Percentiles rank a stretch among this genome's conserved stretches.
Conservation (phyloP, 208 protist species). For the Trypanosoma rangeli region DNA sequence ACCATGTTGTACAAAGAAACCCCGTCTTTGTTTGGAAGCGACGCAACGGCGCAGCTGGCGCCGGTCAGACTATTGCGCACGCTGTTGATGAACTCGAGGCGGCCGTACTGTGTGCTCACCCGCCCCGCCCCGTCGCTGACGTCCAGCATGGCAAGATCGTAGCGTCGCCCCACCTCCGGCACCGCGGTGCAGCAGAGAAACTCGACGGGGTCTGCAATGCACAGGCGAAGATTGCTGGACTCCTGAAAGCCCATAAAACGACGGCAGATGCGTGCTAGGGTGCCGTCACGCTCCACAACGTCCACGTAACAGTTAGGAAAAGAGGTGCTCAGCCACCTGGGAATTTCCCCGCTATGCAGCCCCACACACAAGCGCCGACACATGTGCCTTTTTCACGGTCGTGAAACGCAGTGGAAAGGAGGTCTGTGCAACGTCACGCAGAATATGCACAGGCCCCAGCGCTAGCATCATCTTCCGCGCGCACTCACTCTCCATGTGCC, state of each 20-base stretch:
- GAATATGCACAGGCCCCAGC: conserved; percentile 79
- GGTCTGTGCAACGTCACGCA: conserved; percentile 65
- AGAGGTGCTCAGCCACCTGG: conserved; percentile 75
- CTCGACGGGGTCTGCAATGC: conserved; percentile 63
- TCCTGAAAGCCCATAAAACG: conserved; percentile 83
- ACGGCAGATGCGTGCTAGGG: conserved; percentile 71
- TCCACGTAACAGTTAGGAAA: conserved; percentile 87
- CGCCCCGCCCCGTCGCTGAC: conserved; percentile 65
- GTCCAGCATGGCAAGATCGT: conserved; percentile 82
- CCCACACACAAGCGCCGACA: conserved; percentile 79
- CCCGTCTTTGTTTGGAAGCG: conserved; percentile 75
- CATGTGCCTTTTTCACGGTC: conserved; percentile 54
- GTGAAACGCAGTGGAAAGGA: conserved; percentile 73
- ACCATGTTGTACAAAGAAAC: conserved; percentile 75
- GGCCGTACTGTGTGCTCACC: conserved; percentile 68
- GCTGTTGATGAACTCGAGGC: conserved; percentile 76
- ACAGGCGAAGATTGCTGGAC: conserved; percentile 62
- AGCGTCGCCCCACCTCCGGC: conserved; percentile 31
- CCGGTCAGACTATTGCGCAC: conserved; percentile 65
- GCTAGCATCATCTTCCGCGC: conserved; percentile 83
- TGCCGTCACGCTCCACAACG: conserved; percentile 83
- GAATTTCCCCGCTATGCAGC: conserved; percentile 77
- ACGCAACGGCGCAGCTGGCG: conserved; percentile 64
- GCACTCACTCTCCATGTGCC: conserved; percentile 75
- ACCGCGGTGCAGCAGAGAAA: conserved; percentile 54